Evolutionary conservation across 208 protist genomes (phyloP).

Genomic region (Wallacemonas collosoma): DNA sequence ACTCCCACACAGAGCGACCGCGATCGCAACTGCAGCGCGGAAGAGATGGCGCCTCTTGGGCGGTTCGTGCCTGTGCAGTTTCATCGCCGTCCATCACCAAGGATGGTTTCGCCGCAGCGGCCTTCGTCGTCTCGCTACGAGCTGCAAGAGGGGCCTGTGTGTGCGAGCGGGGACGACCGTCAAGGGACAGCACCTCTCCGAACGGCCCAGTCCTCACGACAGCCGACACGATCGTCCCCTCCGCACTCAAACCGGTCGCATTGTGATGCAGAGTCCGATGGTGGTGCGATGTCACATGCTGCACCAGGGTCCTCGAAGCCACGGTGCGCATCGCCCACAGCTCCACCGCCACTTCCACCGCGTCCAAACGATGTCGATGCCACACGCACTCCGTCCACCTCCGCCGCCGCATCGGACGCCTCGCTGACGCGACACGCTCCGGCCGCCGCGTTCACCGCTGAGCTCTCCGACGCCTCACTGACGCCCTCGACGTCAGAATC

Average conservation of each 20-base stretch:
- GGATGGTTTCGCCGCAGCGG: not conserved
- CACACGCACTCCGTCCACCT: not conserved
- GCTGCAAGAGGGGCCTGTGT: not conserved
- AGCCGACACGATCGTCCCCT: too few relatives aligned
- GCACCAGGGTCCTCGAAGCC: too few relatives aligned
- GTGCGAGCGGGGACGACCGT: too few relatives aligned
- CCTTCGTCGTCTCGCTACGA: not conserved
- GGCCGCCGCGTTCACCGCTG: not conserved
- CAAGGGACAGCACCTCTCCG: too few relatives aligned
- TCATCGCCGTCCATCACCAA: conserved; percentile 4
- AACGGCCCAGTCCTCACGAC: too few relatives aligned
- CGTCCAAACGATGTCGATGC: not conserved
- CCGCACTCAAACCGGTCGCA: too few relatives aligned
- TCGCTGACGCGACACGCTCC: not conserved
- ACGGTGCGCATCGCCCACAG: too few relatives aligned
- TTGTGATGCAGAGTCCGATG: too few relatives aligned
- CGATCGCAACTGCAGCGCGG: too few relatives aligned
- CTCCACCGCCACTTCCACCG: not conserved
- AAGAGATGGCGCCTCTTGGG: not conserved
- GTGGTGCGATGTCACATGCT: too few relatives aligned
- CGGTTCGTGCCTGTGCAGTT: conserved; percentile 19
- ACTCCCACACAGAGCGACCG: too few relatives aligned
- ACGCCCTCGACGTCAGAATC: not conserved
- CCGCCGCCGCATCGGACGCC: not conserved
- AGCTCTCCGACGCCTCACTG: not conserved